phyloP scores from a whole-genome alignment of 176 grass and related monocot species.

The Avena insularis region DNA sequence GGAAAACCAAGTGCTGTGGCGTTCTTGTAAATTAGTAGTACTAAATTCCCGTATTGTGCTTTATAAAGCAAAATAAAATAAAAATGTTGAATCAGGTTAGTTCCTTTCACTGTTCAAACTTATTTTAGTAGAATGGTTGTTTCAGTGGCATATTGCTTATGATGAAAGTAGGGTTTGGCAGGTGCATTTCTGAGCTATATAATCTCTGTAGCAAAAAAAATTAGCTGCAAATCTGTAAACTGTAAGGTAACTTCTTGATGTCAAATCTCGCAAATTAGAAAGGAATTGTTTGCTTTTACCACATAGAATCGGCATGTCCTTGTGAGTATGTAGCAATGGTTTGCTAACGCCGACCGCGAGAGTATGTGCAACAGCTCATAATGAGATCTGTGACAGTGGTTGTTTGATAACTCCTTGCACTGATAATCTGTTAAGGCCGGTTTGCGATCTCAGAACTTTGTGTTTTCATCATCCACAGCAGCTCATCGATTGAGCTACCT shows the following conservation, averaged over 20 bases:
- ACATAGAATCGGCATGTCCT: not conserved
- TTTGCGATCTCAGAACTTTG: not conserved
- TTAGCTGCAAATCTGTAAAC: constrained; percentile 4
- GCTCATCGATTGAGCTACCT: not conserved
- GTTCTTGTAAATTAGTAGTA: constrained; percentile 6
- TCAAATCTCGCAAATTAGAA: not conserved
- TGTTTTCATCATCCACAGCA: too few species aligned
- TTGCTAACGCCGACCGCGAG: not conserved
- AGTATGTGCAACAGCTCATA: not conserved
- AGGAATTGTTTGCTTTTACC: not conserved
- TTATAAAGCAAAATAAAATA: constrained; percentile 1
- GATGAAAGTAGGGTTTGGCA: not conserved
- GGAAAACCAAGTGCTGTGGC: not conserved
- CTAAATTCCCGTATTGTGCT: constrained; percentile 8
- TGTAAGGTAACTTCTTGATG: not conserved
- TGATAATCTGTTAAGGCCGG: not conserved
- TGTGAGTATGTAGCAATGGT: not conserved
- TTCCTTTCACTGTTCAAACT: not conserved
- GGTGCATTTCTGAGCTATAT: not conserved
- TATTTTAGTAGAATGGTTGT: not conserved
- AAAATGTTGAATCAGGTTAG: not conserved
- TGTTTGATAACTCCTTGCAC: not conserved
- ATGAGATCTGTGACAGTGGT: not conserved
- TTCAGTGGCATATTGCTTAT: not conserved
- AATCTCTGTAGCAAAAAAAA: not conserved